Percentiles rank a stretch among this genome's conserved stretches.
Evolutionary conservation across 805 yeast species (phyloP).

Genomic region (Kregervanrija pseudodelftensis): DNA sequence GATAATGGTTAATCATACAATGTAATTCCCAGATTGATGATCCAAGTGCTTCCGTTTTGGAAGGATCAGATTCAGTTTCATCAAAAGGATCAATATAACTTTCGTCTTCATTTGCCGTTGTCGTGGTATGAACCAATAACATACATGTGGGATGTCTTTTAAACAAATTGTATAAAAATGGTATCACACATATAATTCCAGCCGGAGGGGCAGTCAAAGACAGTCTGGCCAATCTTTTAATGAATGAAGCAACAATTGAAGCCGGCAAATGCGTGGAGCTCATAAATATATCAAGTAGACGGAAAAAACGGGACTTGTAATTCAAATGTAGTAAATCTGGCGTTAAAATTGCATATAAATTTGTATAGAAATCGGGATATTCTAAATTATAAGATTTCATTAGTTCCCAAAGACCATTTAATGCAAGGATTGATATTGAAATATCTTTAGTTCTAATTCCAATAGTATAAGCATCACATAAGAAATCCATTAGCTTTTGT

Average conservation of each 20-base stretch:
- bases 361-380: constrained; percentile 82
- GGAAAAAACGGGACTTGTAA: constrained; percentile 80
- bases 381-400: constrained; percentile 80
- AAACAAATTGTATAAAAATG: constrained; percentile 84
- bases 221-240: constrained; percentile 72
- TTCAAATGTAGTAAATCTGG: constrained; percentile 68
- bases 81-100: constrained; percentile 59
- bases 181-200: constrained; percentile 79
- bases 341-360: constrained; percentile 74
- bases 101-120: constrained; percentile 25
- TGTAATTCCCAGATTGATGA: constrained; percentile 93
- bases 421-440: constrained; percentile 51
- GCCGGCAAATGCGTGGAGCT: constrained; percentile 84
- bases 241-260: constrained; percentile 78
- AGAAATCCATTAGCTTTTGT: constrained; percentile 82
- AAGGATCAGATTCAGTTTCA: constrained; percentile 61
- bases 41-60: constrained; percentile 67
- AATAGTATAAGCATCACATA: constrained; percentile 72
- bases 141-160: constrained; percentile 93
- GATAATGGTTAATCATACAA: constrained; percentile 70
- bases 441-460: constrained; percentile 28
- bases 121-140: constrained; percentile 66
- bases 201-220: constrained; percentile 77
- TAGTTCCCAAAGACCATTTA: constrained; percentile 81
- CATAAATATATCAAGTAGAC: constrained; percentile 79